Evolutionary conservation across 148 eudicot genomes (phyloP).

Genomic region (Gaultheria prostrata): DNA sequence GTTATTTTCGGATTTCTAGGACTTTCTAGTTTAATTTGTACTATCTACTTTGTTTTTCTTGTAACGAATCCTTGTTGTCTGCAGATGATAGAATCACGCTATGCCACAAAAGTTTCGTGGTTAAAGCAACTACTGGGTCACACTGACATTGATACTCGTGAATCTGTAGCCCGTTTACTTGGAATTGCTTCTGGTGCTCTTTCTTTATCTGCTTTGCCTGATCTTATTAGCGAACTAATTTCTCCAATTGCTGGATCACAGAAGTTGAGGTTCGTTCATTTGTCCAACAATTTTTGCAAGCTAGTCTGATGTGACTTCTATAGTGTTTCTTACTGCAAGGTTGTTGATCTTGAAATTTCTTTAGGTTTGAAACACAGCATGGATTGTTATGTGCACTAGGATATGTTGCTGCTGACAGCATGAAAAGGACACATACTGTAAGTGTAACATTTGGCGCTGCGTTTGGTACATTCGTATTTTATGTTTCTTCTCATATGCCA

Average conservation of each 20-base stretch:
- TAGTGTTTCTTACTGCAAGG: constrained; percentile 15
- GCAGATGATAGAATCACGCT: constrained; percentile 73
- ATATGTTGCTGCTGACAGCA: constrained; percentile 71
- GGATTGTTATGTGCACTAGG: constrained; percentile 83
- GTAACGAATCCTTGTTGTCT: constrained; percentile 22
- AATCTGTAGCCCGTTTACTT: constrained; percentile 81
- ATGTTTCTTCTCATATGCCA: not conserved
- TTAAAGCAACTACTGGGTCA: constrained; percentile 73
- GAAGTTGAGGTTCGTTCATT: constrained; percentile 54
- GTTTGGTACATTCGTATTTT: not conserved
- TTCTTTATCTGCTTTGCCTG: constrained; percentile 51
- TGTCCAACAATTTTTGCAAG: constrained; percentile 4
- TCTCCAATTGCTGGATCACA: constrained; percentile 45
- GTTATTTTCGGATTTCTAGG: constrained; percentile 28
- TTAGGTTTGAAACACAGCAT: constrained; percentile 86
- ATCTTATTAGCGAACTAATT: constrained; percentile 55
- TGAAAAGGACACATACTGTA: constrained; percentile 62
- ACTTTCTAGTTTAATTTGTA: constrained; percentile 9
- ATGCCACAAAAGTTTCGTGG: constrained; percentile 77
- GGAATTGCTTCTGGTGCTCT: constrained; percentile 86
- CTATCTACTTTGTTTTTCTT: constrained; percentile 2
- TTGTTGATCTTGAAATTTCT: constrained; percentile 16
- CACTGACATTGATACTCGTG: constrained; percentile 76
- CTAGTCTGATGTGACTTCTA: constrained; percentile 7
- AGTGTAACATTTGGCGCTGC: constrained; percentile 17